Evolutionary conservation across 164 flowering plant genomes (phyloP), one percentile per base, ranked within the genome.

Genomic region (Nymphaea colorata): DNA sequence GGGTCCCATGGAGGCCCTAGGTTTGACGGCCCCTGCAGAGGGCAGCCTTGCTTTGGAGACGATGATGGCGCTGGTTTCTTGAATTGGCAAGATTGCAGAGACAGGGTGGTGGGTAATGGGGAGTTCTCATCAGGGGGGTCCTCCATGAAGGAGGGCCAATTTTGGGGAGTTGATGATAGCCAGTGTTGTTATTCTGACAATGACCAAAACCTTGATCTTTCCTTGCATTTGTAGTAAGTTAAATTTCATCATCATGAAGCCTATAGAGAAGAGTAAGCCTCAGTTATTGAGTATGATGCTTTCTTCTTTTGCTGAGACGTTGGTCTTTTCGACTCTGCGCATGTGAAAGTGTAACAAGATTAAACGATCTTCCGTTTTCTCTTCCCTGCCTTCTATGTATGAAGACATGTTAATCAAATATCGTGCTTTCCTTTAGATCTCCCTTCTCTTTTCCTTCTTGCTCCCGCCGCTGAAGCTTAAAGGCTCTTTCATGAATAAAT

Each of bases 1-100:
- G 86, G 87, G 51, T 69, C 93, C 36, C 71, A 73, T 59, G 80
- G 80, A 43, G 86, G 80, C 4, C 77, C 95, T 6, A 77, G 83
- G 78, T 80, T 86, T 51, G 81, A 81, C 57, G n/a, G n/a, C n/a
- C 64, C 64, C 8, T 17, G 18, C 41, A 17, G 25, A 17, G 25
- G 16, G 25, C 41, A 8, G 3, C 64, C 64, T 2, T 61, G 64
- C 17, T 61, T 41, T 66, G 82, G 75, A 45, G 79, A 74, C 3
- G 84, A 87, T 62, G 79, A 82, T 43, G 36, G 36, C 36, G 74
- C 69, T 55, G 79, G 77, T 42, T 68, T 70, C 59, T 44, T 75
- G 74, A 81, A 79, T 68, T 80, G 84, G 86, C 82, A 80, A 62
- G 70, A 82, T 67, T 76, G 74, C 45, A 61, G 64, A 61, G 64